Percentiles rank a stretch among this genome's conserved stretches.
Evolutionary conservation across 2,329 filamentous ascomycete genomes (phyloP).

Genomic region (Paraconiothyrium brasiliense): DNA sequence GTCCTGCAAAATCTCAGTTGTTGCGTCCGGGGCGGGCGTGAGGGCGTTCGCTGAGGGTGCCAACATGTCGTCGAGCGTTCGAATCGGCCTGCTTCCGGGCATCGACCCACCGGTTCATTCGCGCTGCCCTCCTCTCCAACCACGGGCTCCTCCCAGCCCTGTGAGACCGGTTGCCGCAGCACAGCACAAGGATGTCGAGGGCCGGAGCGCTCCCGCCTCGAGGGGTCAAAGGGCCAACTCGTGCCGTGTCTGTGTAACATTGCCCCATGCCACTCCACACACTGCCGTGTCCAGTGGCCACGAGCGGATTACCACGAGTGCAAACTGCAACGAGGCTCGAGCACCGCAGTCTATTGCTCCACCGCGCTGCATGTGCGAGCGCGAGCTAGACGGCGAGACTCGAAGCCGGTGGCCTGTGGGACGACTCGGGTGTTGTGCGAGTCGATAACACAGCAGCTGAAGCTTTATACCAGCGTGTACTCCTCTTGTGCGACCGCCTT

Average conservation of each 20-base stretch:
- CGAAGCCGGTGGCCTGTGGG: background rate
- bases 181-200: slow-evolving; percentile 25
- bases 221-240: background rate
- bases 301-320: slow-evolving; percentile 15
- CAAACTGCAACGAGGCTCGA: background rate
- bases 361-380: slow-evolving; percentile 15
- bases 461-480: background rate
- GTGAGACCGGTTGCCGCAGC: slow-evolving; percentile 18
- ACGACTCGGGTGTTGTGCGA: slow-evolving; percentile 5
- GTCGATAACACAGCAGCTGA: slow-evolving; percentile 7
- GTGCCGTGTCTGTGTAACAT: slow-evolving; percentile 17
- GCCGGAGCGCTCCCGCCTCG: slow-evolving; percentile 24
- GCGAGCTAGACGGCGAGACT: slow-evolving; percentile 12
- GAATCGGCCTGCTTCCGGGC: slow-evolving; percentile 40
- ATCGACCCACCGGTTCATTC: slow-evolving; percentile 31
- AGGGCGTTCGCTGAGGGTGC: slow-evolving; percentile 2
- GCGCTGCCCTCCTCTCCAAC: slow-evolving; percentile 32
- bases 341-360: background rate
- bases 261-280: background rate
- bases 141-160: slow-evolving; percentile 36
- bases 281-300: slow-evolving; percentile 1
- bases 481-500: background rate
- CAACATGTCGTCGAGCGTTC: slow-evolving; percentile 29
- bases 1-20: slow-evolving; percentile 14
- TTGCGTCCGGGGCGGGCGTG: background rate